Conservation (phyloP, 129 eudicot species). For the Saposhnikovia divaricata region DNA sequence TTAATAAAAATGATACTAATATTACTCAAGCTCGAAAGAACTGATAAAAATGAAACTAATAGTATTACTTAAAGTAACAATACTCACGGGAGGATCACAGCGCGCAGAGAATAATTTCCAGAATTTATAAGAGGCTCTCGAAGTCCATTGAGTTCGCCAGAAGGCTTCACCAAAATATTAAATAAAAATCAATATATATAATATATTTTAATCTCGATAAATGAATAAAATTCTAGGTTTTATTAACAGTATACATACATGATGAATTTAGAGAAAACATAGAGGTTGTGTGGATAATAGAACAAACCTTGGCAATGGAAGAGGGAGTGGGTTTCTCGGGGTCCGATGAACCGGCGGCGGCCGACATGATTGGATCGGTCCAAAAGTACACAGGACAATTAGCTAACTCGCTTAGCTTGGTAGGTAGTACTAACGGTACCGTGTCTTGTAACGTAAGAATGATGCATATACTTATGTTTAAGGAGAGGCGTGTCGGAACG, state of each 20-base stretch:
- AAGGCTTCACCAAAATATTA: slow-evolving; percentile 35
- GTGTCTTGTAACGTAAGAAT: too few relatives aligned
- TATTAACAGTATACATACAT: neutral
- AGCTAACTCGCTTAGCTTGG: neutral
- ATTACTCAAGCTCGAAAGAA: neutral
- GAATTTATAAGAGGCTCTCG: slow-evolving; percentile 39
- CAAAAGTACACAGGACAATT: neutral
- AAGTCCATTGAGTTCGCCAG: slow-evolving; percentile 35
- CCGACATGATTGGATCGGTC: slow-evolving; percentile 19
- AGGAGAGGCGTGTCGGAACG: too few relatives aligned
- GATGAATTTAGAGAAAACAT: neutral
- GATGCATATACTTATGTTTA: too few relatives aligned
- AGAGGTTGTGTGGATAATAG: neutral
- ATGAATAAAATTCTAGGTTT: neutral
- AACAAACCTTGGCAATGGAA: slow-evolving; percentile 41
- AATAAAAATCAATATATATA: neutral
- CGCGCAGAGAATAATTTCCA: slow-evolving; percentile 41
- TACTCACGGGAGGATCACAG: slow-evolving; percentile 72
- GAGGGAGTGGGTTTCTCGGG: slow-evolving; percentile 44
- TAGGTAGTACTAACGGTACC: neutral
- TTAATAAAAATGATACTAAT: neutral
- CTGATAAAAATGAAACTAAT: too few relatives aligned
- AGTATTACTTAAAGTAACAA: neutral
- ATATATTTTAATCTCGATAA: neutral
- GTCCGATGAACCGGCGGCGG: slow-evolving; percentile 25